Conservation (phyloP, 305 asterid species). For the Petunia hybrid region DNA sequence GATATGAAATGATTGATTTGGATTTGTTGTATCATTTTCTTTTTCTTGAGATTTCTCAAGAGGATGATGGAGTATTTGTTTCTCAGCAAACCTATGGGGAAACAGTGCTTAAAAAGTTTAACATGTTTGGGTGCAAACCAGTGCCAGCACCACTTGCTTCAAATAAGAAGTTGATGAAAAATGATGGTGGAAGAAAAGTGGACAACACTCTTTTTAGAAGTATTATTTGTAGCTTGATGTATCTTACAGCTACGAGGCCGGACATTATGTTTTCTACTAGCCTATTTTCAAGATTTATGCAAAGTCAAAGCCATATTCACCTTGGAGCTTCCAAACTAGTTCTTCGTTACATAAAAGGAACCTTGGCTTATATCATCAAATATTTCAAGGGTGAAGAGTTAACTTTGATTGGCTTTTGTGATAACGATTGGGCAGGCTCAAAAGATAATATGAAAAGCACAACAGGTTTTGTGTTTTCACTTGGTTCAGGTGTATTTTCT, state of each 20-base stretch:
- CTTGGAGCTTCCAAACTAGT: neutral
- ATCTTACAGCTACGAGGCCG: neutral
- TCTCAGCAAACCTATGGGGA: too few relatives aligned
- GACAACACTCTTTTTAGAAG: too few relatives aligned
- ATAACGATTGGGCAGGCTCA: neutral
- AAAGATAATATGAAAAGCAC: conserved; percentile 27
- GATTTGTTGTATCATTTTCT: too few relatives aligned
- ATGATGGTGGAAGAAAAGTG: neutral
- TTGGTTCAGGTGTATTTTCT: conserved; percentile 24
- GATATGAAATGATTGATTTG: too few relatives aligned
- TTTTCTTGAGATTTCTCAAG: too few relatives aligned
- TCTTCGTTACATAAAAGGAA: neutral
- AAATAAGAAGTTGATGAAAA: neutral
- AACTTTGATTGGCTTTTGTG: neutral
- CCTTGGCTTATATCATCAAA: neutral
- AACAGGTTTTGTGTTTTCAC: neutral
- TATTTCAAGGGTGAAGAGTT: neutral
- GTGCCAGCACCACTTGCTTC: too few relatives aligned
- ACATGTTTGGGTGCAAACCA: too few relatives aligned
- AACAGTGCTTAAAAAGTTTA: too few relatives aligned
- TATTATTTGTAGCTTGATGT: neutral
- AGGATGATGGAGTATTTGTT: too few relatives aligned
- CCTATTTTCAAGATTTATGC: neutral
- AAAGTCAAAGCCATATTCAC: neutral
- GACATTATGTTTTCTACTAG: neutral